phyloP scores from a whole-genome alignment of 179 eudicot genomes.

The Silene noctiflora region DNA sequence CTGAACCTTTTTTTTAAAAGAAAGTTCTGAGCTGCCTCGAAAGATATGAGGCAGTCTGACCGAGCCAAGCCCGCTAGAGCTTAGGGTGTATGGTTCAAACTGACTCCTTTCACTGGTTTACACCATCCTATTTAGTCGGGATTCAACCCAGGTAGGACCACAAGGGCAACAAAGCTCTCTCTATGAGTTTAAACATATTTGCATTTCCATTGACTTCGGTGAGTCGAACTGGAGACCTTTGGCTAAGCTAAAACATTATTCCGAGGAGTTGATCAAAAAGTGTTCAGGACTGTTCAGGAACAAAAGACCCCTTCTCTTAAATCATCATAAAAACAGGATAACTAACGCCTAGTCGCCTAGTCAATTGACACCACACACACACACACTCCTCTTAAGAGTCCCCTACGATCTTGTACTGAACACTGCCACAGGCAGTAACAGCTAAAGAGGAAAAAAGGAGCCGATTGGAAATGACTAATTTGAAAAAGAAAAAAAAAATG shows the following conservation, averaged over 20 bases:
- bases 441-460: no score
- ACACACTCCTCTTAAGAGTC: background rate
- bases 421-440: no score
- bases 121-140: background rate
- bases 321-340: background rate
- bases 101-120: background rate
- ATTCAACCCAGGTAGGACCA: background rate
- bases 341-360: background rate
- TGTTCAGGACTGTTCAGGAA: no score
- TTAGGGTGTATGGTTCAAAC: no score
- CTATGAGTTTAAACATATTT: background rate
- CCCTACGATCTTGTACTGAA: background rate
- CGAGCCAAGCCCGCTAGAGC: background rate
- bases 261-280: background rate
- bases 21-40: slow-evolving; percentile 1
- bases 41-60: background rate
- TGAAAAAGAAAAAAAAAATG: no score
- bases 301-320: background rate
- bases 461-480: no score
- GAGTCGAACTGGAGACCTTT: background rate
- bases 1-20: background rate
- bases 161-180: background rate
- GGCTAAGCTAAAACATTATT: no score
- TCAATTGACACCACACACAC: background rate
- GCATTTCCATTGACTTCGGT: background rate